Conservation (phyloP, 306 rosid species). For the Gastrolobium villosum region DNA sequence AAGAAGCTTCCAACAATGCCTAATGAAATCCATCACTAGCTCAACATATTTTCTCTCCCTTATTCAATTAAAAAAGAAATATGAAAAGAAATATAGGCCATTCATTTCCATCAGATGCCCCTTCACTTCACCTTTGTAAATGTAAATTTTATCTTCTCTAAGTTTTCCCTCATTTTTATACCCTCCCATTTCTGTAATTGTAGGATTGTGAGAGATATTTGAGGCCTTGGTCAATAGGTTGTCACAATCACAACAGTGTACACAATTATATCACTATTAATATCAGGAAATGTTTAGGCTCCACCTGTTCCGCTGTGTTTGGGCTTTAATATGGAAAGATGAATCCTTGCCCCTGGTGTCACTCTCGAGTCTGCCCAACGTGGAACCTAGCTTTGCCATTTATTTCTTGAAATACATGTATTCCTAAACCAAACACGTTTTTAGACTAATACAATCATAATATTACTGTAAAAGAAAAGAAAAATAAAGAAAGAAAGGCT, state of each 20-base stretch:
- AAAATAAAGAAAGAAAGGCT: not conserved
- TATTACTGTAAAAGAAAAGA: not conserved
- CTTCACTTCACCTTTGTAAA: slow-evolving; percentile 48
- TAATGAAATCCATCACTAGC: slow-evolving; percentile 67
- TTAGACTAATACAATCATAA: not conserved
- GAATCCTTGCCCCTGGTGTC: not conserved
- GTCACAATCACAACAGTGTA: slow-evolving; percentile 41
- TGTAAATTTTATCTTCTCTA: slow-evolving; percentile 23
- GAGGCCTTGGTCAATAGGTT: slow-evolving; percentile 47
- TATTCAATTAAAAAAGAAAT: slow-evolving; percentile 31
- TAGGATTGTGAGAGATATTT: slow-evolving; percentile 50
- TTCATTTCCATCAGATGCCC: slow-evolving; percentile 30
- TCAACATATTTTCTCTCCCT: slow-evolving; percentile 11
- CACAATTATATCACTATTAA: slow-evolving; percentile 4
- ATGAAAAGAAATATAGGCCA: slow-evolving; percentile 35
- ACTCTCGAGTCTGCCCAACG: not conserved
- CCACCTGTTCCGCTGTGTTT: no score
- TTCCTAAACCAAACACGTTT: not conserved
- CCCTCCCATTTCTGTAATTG: slow-evolving; percentile 36
- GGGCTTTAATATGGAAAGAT: no score
- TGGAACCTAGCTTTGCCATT: not conserved
- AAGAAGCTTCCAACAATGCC: slow-evolving; percentile 81
- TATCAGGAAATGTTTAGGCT: not conserved
- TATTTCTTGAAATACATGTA: not conserved
- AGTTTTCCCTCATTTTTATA: not conserved